Evolutionary conservation across 768 basidiomycete genomes (phyloP).

Genomic region (Trametes villosa): DNA sequence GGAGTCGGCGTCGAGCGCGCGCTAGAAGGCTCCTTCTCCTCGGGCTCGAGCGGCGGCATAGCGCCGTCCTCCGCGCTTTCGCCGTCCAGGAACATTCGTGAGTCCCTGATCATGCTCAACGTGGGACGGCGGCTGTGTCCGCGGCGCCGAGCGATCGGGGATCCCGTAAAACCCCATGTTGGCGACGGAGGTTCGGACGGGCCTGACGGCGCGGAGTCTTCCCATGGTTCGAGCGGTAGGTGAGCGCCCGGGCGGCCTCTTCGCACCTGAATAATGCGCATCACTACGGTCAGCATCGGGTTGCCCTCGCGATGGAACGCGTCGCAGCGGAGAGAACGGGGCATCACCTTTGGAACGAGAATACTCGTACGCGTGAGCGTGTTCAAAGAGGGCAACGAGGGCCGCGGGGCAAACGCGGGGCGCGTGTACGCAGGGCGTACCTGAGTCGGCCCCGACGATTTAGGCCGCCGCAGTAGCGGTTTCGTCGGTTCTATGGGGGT

Average conservation of each 20-base stretch:
- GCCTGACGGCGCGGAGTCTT: conserved; percentile 21
- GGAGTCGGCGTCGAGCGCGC: conserved; percentile 9
- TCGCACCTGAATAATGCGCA: conserved; percentile 35
- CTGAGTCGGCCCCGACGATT: conserved; percentile 40
- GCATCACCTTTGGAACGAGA: conserved; percentile 41
- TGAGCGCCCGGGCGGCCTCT: conserved; percentile 48
- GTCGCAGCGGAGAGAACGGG: background rate
- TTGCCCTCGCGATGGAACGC: conserved; percentile 5
- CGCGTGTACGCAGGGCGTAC: conserved; percentile 45
- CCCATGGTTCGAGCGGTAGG: conserved; percentile 49
- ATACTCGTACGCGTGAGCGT: conserved; percentile 43
- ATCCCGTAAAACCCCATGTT: conserved; percentile 16
- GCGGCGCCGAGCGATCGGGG: conserved; percentile 18
- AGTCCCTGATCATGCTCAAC: conserved; percentile 31
- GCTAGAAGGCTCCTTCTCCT: conserved; percentile 12
- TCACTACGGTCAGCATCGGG: conserved; percentile 13
- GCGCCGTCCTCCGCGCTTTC: conserved; percentile 17
- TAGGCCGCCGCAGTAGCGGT: conserved; percentile 32
- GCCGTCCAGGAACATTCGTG: conserved; percentile 24
- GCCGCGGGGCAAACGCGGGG: conserved; percentile 45
- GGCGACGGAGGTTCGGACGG: conserved; percentile 7
- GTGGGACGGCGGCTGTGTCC: conserved; percentile 25
- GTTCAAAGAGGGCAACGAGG: conserved; percentile 48
- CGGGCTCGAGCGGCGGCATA: conserved; percentile 5
- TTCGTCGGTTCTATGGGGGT: conserved; percentile 22